Evolutionary conservation across 2,329 filamentous ascomycete genomes (phyloP).

Genomic region (Hymenoscyphus fraxineus): DNA sequence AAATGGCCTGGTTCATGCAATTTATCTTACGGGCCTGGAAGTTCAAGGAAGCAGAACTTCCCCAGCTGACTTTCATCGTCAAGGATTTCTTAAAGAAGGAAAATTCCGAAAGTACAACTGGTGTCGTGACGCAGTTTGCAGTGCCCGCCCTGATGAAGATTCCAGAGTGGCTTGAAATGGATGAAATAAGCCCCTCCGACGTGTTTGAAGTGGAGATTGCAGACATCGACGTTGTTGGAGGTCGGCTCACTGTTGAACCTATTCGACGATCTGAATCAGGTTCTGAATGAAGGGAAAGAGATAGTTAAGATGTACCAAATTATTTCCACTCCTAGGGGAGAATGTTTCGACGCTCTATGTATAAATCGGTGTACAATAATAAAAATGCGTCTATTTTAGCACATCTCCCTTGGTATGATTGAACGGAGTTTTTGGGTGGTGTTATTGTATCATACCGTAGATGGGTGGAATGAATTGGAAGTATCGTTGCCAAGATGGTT

Average conservation of each 20-base stretch:
- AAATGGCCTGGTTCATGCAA: slow-evolving; percentile 54
- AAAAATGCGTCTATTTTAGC: background rate
- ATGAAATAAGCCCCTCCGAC: background rate
- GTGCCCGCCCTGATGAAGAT: background rate
- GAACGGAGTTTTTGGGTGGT: background rate
- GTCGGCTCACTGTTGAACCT: slow-evolving; percentile 1
- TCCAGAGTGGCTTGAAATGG: background rate
- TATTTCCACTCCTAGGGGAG: background rate
- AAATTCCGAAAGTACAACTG: background rate
- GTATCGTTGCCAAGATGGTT: background rate
- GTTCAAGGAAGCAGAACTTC: slow-evolving; percentile 45
- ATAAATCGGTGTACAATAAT: background rate
- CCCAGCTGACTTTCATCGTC: slow-evolving; percentile 39
- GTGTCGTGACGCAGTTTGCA: background rate
- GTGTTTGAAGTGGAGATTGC: slow-evolving; percentile 9
- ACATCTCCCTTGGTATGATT: background rate
- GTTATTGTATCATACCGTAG: background rate
- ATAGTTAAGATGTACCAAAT: background rate
- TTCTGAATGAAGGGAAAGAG: background rate
- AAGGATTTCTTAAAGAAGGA: background rate
- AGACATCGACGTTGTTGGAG: slow-evolving; percentile 6
- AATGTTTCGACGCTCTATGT: background rate
- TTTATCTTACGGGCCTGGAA: slow-evolving; percentile 58
- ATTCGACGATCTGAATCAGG: background rate
- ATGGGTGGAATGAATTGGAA: background rate